Evolutionary conservation across 1,284 basidiomycete species (phyloP), one percentile per base, ranked within the genome.

Genomic region (Sphagnurus paluster): DNA sequence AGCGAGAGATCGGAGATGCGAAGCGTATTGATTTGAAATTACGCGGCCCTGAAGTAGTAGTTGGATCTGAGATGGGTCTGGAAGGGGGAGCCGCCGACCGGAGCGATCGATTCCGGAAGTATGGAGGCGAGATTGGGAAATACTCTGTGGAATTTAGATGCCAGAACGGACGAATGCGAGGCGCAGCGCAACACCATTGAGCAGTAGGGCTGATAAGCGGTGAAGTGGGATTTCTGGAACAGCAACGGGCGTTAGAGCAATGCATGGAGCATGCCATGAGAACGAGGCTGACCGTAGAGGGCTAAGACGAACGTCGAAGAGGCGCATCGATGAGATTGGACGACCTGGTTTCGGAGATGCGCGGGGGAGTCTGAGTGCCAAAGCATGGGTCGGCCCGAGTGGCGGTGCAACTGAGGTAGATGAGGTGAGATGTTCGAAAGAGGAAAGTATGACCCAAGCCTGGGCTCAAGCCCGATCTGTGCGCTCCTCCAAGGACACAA

Each of bases 41-140:
- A 30, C 14, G 21, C 35, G 40, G 44, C 32, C 48, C 48, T 44
- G 45, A 36, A 39, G 26, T 24, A 28, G 20, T n/a, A n/a, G n/a
- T n/a, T n/a, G 9, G 39, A 49, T 49, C 48, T 49, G 23, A 49
- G 48, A 49, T 49, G 33, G 25, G 26, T 28, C n/a, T 17, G 9
- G 13, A 34, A 11, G 23, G 36, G 35, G 35, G 38, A 13, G 21
- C 33, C 26, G 39, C n/a, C 25, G 17, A 30, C 33, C 39, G 39
- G 48, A 39, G 39, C 25, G 33, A 46, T 46, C 35, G 40, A 45
- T 45, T 42, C 34, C 28, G 48, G 42, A 42, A 44, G 21, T 34
- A 35, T 46, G 43, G 20, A 25, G 32, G 24, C 23, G 38, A 21
- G 23, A 21, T 30, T 39, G 44, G 10, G 44, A 9, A 20, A 14